These are phyloP conservation scores for Podospora bellae-mahoneyi DNA, from an alignment of 495 filamentous ascomycete species.

Conservation along the genomic window DNA sequence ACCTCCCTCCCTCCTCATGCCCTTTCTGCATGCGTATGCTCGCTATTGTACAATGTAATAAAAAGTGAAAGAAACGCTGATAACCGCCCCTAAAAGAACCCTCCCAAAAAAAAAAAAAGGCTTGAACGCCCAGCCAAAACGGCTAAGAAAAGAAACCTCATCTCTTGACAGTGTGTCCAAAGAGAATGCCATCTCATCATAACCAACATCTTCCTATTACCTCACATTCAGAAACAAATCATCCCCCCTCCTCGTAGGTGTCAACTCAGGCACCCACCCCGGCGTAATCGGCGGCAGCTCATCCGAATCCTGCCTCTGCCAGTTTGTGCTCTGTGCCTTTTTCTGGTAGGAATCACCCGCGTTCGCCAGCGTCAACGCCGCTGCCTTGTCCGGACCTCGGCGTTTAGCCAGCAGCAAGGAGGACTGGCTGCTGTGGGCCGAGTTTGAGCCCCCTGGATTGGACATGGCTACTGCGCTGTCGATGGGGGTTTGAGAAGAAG, in stretches of 20 bases:
- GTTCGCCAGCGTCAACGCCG: constrained; percentile 35
- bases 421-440: background rate
- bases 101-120: too few species aligned
- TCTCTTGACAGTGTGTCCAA: background rate
- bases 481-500: background rate
- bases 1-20: too few species aligned
- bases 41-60: background rate
- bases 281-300: constrained; percentile 46
- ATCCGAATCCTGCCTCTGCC: constrained; percentile 16
- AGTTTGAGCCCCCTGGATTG: background rate
- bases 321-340: constrained; percentile 22
- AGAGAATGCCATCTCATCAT: background rate
- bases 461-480: background rate
- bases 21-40: background rate
- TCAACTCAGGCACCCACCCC: constrained; percentile 49
- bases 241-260: constrained; percentile 45
- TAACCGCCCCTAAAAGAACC: too few species aligned
- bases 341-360: constrained; percentile 9
- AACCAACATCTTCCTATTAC: constrained; percentile 12
- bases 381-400: constrained; percentile 45
- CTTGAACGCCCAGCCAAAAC: too few species aligned
- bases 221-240: constrained; percentile 45
- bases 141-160: background rate
- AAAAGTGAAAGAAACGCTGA: too few species aligned
- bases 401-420: constrained; percentile 49